A percentile compares a stretch with the other conserved stretches of the same genome.
Conservation (phyloP, 1,284 basidiomycete species). For the Entoloma clypeatum region DNA sequence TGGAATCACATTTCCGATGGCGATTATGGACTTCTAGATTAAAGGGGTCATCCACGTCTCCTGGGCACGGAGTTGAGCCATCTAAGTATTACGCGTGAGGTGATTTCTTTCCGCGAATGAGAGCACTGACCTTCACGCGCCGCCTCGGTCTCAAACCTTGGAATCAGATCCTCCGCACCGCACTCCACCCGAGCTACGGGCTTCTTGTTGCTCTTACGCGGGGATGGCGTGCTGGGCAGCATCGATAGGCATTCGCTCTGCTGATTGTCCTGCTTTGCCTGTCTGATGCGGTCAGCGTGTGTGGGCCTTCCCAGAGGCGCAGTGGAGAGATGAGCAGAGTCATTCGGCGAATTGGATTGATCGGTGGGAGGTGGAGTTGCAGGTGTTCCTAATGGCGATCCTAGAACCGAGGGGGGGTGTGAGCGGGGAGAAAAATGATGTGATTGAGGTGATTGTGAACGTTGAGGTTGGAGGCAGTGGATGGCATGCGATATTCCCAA, state of each 20-base stretch:
- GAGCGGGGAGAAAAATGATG: conserved; percentile 15
- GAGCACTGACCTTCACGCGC: conserved; percentile 15
- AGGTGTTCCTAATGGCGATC: conserved; percentile 29
- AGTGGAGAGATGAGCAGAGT: conserved; percentile 22
- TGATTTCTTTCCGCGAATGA: too few species aligned
- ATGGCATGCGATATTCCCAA: conserved; percentile 65
- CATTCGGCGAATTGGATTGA: conserved; percentile 15
- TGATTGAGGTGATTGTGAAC: conserved; percentile 23
- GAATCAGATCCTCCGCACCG: conserved; percentile 38
- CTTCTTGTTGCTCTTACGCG: conserved; percentile 36
- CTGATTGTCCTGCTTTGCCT: conserved; percentile 38
- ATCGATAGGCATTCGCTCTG: conserved; percentile 41
- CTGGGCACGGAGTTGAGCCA: too few species aligned
- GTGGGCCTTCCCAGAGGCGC: conserved; percentile 48
- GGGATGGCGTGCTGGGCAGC: conserved; percentile 62
- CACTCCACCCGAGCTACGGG: conserved; percentile 15
- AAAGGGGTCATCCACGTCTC: too few species aligned
- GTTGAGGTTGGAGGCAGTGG: conserved; percentile 38
- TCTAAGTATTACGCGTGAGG: too few species aligned
- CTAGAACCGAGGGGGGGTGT: conserved; percentile 27
- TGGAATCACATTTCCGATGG: too few species aligned
- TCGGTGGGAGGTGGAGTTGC: conserved; percentile 28
- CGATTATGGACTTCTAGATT: too few species aligned
- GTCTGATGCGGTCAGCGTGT: conserved; percentile 41
- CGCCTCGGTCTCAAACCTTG: conserved; percentile 39